Base-by-base conservation (phyloP, 805 yeast species). In the Wickerhamiella galacta region DNA sequence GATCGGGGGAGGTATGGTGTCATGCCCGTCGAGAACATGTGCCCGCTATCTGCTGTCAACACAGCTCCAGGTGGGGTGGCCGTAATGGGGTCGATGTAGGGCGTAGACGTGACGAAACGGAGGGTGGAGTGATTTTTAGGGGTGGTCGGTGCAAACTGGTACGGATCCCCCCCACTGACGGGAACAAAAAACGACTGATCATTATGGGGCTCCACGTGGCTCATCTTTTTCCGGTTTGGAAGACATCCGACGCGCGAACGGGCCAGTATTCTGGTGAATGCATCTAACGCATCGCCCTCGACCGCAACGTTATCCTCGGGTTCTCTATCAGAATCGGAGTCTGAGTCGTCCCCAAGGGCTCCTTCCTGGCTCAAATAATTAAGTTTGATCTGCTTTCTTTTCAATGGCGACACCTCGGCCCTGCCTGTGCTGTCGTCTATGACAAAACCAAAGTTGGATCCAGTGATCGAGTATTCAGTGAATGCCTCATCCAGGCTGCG, bases 21-120 rank as follows among this genome's bases (percentile, higher is more conserved):
- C 47, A 46, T 43, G 17, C 49, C 49, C 6, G 49, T 46, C 10
- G 38, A 33, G 26, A 34, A 44, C 30, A 32, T 28, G 8, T 37
- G 40, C 17, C 31, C 20, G 25, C 40, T 43, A 20, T 44, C 48
- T 8, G 36, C 22, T 8, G 39, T 25, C 23, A 43, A 32, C 18
- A 42, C 43, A 4, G 45, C 39, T 6, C 48, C 46, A 6, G 49
- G 49, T 2, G 49, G 49, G 3, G 49, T 46, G 16, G 36, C 33
- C 15, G 30, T 29, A 24, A 26, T 30, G 3, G 37, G 30, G 30
- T 34, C 28, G 28, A 34, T 30, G n/a, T 16, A 25, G 31, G 30
- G 33, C 14, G 31, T 22, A 18, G 31, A 22, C 10, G 30, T 4
- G 32, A 31, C 7, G 40, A 21, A 20, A 24, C 30, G 21, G 38